phyloP scores from a whole-genome alignment of 148 eudicot genomes.

The Vaccinium myrtillus region DNA sequence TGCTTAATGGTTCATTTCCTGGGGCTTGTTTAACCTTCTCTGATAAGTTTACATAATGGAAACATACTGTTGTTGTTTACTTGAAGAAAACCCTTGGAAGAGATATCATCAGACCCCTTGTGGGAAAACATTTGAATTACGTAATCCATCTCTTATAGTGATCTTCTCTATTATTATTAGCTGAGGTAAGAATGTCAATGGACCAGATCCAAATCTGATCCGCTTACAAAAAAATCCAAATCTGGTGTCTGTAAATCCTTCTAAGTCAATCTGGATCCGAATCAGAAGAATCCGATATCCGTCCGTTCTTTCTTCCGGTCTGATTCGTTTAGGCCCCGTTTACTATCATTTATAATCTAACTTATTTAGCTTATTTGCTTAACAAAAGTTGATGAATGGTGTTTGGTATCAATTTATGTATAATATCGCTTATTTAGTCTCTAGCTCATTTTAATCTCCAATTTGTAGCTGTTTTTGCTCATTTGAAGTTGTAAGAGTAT shows the following conservation, averaged over 20 bases:
- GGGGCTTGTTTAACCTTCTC: not conserved
- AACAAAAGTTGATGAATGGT: no score
- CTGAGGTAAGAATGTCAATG: not conserved
- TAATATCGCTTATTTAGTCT: no score
- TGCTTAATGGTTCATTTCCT: not conserved
- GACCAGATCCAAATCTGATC: no score
- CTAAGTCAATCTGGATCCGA: not conserved
- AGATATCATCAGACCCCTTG: not conserved
- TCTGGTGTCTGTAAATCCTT: not conserved
- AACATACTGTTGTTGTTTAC: not conserved
- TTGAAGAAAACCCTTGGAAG: not conserved
- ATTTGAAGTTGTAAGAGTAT: no score
- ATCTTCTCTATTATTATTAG: not conserved
- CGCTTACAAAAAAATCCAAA: no score
- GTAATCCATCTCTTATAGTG: not conserved
- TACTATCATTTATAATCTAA: no score
- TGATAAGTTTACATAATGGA: not conserved
- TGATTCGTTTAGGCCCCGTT: no score
- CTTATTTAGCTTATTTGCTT: no score
- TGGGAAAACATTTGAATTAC: not conserved
- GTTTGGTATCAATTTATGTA: no score
- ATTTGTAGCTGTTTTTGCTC: no score
- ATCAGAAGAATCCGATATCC: not conserved
- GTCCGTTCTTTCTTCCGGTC: no score
- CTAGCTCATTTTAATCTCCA: no score